phyloP scores from a whole-genome alignment of 257 asterid genomes.

The Anisodus acutangulus region DNA sequence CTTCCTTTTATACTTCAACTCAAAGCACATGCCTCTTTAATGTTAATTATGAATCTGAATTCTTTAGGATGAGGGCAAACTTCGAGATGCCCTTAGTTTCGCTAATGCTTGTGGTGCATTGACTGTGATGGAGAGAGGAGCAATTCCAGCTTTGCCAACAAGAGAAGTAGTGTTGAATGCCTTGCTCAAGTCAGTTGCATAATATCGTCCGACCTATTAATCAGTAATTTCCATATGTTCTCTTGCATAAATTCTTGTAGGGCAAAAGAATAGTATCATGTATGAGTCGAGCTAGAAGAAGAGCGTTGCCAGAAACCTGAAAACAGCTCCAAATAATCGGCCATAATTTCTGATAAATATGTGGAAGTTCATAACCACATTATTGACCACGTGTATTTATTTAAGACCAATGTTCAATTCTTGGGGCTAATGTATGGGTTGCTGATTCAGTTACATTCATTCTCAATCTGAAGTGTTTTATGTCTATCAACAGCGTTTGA shows the following conservation, averaged over 20 bases:
- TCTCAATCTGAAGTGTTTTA: background rate
- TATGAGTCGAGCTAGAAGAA: background rate
- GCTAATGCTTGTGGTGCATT: conserved; percentile 96
- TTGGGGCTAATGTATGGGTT: background rate
- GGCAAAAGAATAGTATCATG: background rate
- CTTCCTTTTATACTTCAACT: background rate
- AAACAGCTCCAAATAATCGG: background rate
- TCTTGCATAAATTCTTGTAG: background rate
- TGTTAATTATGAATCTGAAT: background rate
- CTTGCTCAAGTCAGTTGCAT: conserved; percentile 61
- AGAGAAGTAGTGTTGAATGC: conserved; percentile 62
- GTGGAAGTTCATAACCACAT: background rate
- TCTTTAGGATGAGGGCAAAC: conserved; percentile 68
- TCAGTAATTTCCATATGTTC: background rate
- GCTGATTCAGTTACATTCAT: background rate
- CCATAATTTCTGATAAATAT: background rate
- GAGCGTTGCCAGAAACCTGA: background rate
- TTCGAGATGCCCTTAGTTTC: conserved; percentile 78
- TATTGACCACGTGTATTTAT: conserved; percentile 5
- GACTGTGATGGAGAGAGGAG: conserved; percentile 93
- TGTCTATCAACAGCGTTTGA: background rate
- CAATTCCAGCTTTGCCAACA: conserved; percentile 95
- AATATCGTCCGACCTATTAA: conserved; percentile 14
- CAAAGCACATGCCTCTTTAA: background rate
- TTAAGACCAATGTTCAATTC: background rate